Evolutionary conservation across 2,329 filamentous ascomycete species (phyloP).

Genomic region (Penicillium decumbens): DNA sequence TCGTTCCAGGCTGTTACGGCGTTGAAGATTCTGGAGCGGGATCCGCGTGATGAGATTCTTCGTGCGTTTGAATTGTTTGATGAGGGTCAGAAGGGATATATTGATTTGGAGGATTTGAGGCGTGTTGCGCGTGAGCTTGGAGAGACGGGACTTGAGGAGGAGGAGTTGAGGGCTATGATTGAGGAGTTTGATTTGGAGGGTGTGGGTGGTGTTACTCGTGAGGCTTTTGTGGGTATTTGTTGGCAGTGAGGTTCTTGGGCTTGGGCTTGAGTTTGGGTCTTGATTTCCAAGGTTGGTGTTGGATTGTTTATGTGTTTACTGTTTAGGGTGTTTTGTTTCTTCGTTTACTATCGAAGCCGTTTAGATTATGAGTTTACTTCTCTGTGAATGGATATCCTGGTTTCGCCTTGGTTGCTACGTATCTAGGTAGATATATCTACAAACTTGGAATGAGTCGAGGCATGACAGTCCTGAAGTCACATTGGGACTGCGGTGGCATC

Average conservation of each 20-base stretch:
- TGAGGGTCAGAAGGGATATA: conserved; percentile 82
- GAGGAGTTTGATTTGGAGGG: conserved; percentile 95
- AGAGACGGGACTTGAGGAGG: conserved; percentile 79
- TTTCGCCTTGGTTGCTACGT: not conserved
- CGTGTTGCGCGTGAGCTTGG: conserved; percentile 86
- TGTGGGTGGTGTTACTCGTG: conserved; percentile 67
- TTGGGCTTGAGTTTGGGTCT: not conserved
- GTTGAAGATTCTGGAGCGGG: conserved; percentile 71
- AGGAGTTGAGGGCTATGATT: conserved; percentile 92
- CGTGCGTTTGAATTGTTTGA: conserved; percentile 93
- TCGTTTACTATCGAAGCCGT: not conserved
- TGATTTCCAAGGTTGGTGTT: not conserved
- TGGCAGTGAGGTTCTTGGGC: conserved; percentile 40
- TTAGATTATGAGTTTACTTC: not conserved
- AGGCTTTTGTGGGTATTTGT: conserved; percentile 65
- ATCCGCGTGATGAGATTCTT: conserved; percentile 85
- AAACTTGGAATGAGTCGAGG: not conserved
- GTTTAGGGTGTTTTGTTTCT: not conserved
- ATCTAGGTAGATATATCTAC: not conserved
- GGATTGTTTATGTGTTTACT: not conserved
- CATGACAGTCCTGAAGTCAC: not conserved
- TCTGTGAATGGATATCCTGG: not conserved
- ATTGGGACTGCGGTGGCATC: not conserved
- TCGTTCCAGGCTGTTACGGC: conserved; percentile 74
- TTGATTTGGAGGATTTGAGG: conserved; percentile 81